A percentile compares a stretch with the other conserved stretches of the same genome.
Conservation (phyloP, 306 rosid genomes). For the Prinsepia uniflora region DNA sequence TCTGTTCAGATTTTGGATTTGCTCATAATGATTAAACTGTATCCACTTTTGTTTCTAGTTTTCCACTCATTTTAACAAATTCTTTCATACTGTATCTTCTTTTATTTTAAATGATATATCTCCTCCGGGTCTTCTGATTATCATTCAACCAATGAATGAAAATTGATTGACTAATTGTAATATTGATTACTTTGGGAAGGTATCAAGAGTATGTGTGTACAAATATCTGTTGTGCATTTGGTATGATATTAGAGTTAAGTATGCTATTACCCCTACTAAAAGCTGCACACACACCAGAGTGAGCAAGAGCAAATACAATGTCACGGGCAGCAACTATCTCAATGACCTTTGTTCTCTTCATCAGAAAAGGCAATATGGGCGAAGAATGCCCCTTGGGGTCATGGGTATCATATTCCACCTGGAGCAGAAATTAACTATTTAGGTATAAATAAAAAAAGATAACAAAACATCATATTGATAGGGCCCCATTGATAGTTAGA, state of each 20-base stretch:
- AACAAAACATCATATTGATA: background rate
- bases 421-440: conserved; percentile 12
- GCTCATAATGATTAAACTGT: background rate
- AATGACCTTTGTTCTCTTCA: conserved; percentile 62
- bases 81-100: background rate
- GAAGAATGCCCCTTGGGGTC: conserved; percentile 54
- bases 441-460: background rate
- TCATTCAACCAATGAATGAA: background rate
- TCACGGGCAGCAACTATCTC: conserved; percentile 75
- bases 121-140: background rate
- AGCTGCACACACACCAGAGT: conserved; percentile 78
- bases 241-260: background rate
- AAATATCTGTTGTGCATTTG: background rate
- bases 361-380: conserved; percentile 53
- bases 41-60: background rate
- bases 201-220: background rate
- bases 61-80: background rate
- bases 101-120: background rate
- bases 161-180: background rate
- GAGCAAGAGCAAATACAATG: conserved; percentile 62
- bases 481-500: background rate
- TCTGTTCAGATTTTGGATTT: background rate
- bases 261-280: conserved; percentile 61
- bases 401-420: conserved; percentile 67
- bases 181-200: background rate